These are phyloP conservation scores for Cetraspora pellucida DNA, from an alignment of 192 early-diverging fungal genomes.

Conservation along the genomic window DNA sequence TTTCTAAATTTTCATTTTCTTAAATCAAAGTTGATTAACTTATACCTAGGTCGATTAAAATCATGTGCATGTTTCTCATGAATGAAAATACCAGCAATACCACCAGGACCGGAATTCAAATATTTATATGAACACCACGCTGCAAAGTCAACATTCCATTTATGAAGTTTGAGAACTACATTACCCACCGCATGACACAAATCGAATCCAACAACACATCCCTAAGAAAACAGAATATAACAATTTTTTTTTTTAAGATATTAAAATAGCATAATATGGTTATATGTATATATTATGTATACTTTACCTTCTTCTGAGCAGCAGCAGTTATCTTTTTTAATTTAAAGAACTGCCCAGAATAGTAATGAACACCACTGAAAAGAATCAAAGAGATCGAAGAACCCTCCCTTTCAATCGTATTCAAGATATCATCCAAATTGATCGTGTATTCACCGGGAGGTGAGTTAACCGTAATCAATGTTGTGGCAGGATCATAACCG, in stretches of 20 bases:
- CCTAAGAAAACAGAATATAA: constrained; percentile 47
- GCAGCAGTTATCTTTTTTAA: constrained; percentile 82
- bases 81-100: constrained; percentile 90
- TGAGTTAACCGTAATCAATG: constrained; percentile 76
- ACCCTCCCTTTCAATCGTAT: constrained; percentile 71
- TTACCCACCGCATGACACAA: constrained; percentile 96
- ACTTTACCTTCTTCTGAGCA: constrained; percentile 70
- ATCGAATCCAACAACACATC: constrained; percentile 92
- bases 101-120: constrained; percentile 95
- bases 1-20: background rate
- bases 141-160: constrained; percentile 98
- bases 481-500: constrained; percentile 65
- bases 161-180: constrained; percentile 83
- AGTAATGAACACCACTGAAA: constrained; percentile 92
- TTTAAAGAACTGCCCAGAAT: constrained; percentile 89
- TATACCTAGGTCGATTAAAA: constrained; percentile 57
- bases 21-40: background rate
- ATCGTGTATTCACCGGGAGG: constrained; percentile 71
- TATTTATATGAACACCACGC: constrained; percentile 99
- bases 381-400: constrained; percentile 82
- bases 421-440: constrained; percentile 81
- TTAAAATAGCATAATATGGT: background rate
- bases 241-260: background rate
- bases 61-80: constrained; percentile 78
- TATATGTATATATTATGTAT: background rate